Evolutionary conservation across 352 stramenopile species (phyloP).

Genomic region (Pythium guiyangense): DNA sequence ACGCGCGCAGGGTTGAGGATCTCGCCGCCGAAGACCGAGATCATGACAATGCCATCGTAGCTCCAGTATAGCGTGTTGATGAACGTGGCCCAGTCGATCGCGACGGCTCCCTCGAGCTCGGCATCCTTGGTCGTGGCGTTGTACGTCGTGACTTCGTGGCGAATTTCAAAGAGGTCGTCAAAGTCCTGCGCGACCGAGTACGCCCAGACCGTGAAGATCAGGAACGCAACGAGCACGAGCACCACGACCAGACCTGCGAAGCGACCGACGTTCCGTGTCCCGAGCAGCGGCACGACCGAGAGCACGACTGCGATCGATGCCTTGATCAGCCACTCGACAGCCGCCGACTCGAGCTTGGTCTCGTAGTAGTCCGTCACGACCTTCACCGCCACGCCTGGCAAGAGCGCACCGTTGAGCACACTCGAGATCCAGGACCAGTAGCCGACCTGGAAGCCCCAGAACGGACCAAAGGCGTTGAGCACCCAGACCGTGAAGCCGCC

Average conservation of each 20-base stretch:
- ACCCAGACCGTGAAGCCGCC: constrained; percentile 74
- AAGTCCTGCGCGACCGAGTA: constrained; percentile 19
- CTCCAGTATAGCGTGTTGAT: constrained; percentile 96
- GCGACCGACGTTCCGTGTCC: constrained; percentile 26
- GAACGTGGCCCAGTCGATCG: constrained; percentile 74
- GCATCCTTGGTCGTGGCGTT: constrained; percentile 14
- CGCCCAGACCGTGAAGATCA: constrained; percentile 45
- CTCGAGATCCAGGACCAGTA: constrained; percentile 82
- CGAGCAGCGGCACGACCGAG: constrained; percentile 31
- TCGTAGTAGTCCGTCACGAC: constrained; percentile 30
- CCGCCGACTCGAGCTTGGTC: constrained; percentile 19
- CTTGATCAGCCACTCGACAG: constrained; percentile 30
- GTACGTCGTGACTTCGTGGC: constrained; percentile 20
- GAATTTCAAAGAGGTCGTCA: constrained; percentile 40
- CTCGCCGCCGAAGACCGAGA: constrained; percentile 89
- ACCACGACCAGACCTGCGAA: constrained; percentile 22
- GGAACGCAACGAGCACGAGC: constrained; percentile 35
- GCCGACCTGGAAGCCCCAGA: constrained; percentile 76
- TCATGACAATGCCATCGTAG: constrained; percentile 92
- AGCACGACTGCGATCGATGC: constrained; percentile 27
- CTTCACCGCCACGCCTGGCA: constrained; percentile 53
- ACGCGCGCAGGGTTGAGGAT: constrained; percentile 77
- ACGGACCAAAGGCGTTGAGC: constrained; percentile 60
- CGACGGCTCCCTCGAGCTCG: constrained; percentile 21
- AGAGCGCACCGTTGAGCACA: constrained; percentile 51